Percentiles rank a stretch among this genome's conserved stretches.
phyloP scores from a whole-genome alignment of 371 early-diverging fungal genomes.

The Coemansia sp. region DNA sequence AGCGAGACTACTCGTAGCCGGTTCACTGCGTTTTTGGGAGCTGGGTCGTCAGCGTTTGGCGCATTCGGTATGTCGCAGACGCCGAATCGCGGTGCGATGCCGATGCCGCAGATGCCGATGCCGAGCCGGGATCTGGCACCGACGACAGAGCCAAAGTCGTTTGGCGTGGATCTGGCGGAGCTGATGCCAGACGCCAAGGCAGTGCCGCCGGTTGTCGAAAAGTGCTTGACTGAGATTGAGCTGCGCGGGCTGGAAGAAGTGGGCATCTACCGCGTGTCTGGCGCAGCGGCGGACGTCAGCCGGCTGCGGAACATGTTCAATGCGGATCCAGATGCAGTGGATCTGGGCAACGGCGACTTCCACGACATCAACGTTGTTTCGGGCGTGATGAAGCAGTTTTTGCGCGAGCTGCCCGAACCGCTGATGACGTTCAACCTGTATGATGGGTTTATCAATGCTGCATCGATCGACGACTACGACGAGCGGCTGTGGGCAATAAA shows the following conservation, averaged over 20 bases:
- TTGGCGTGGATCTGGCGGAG: conserved; percentile 63
- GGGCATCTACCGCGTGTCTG: conserved; percentile 81
- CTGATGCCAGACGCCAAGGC: conserved; percentile 64
- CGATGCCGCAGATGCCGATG: conserved; percentile 1
- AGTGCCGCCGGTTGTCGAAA: conserved; percentile 62
- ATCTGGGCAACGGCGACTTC: conserved; percentile 67
- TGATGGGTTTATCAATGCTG: conserved; percentile 78
- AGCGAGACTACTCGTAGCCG: conserved; percentile 44
- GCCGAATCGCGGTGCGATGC: conserved; percentile 33
- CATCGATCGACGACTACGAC: conserved; percentile 76
- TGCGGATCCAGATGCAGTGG: conserved; percentile 58
- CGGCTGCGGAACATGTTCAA: conserved; percentile 66
- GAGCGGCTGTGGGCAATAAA: conserved; percentile 77
- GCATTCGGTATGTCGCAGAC: conserved; percentile 31
- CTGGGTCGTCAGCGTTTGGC: conserved; percentile 37
- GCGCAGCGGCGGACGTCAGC: conserved; percentile 66
- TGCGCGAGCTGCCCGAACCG: conserved; percentile 92
- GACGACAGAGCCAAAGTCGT: conserved; percentile 47
- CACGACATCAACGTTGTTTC: conserved; percentile 85
- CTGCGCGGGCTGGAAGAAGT: conserved; percentile 78
- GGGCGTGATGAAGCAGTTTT: conserved; percentile 89
- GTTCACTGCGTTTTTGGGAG: conserved; percentile 46
- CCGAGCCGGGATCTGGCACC: conserved; percentile 1
- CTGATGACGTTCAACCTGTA: conserved; percentile 80
- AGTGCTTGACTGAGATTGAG: conserved; percentile 77